A percentile compares a stretch with the other conserved stretches of the same genome.
Conservation (phyloP, 805 yeast genomes). For the Saturnispora serradocipensis region DNA sequence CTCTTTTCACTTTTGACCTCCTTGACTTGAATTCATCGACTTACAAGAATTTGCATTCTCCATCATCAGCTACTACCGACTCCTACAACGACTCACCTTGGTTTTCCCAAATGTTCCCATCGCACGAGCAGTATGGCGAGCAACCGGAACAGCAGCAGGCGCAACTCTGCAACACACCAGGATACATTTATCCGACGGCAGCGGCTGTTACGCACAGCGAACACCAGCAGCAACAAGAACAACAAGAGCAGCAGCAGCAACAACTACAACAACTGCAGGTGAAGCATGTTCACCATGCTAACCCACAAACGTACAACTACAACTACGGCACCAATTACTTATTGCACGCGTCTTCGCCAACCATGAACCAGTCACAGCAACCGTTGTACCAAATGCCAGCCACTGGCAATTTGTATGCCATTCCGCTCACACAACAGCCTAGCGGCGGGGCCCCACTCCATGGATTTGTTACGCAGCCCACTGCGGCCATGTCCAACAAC, state of each 20-base stretch:
- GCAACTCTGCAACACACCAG: background rate
- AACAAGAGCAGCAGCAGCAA: background rate
- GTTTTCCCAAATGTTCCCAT: background rate
- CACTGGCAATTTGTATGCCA: background rate
- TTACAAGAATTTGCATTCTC: background rate
- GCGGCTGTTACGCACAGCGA: background rate
- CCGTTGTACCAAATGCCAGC: background rate
- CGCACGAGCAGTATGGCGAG: background rate
- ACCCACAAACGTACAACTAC: background rate
- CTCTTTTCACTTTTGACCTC: background rate
- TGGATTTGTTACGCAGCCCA: background rate
- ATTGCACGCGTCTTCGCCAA: background rate
- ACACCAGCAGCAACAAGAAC: background rate
- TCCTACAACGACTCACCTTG: background rate
- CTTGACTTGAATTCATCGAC: background rate
- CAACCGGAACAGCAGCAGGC: background rate
- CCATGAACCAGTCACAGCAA: background rate
- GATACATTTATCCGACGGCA: background rate
- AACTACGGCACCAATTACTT: background rate
- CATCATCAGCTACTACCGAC: background rate
- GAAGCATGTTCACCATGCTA: background rate
- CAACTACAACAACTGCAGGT: background rate
- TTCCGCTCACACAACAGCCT: background rate
- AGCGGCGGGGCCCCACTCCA: background rate
- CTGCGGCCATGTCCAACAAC: background rate